Conservation (phyloP, 305 asterid species). For the Fraxinus dipetala region DNA sequence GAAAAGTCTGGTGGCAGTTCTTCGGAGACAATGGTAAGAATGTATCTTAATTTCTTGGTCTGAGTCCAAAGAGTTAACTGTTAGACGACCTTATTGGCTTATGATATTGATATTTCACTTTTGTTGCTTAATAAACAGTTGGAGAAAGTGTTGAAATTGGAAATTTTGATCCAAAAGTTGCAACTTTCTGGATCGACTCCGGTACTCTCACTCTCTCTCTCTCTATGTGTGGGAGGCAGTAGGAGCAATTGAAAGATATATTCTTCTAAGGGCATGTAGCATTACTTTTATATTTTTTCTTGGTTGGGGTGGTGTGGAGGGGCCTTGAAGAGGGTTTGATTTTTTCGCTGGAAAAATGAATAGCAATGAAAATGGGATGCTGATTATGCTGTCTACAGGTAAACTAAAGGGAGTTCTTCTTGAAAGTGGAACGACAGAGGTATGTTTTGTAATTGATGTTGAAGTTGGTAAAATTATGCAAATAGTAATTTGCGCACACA, state of each 20-base stretch:
- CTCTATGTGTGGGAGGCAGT: neutral
- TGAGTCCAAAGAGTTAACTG: neutral
- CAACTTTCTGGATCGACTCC: slow-evolving; percentile 90
- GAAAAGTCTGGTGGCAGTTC: slow-evolving; percentile 99
- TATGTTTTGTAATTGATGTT: slow-evolving; percentile 17
- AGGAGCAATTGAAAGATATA: neutral
- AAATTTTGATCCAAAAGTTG: slow-evolving; percentile 83
- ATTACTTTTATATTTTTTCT: neutral
- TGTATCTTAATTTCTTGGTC: neutral
- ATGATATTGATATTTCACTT: slow-evolving; percentile 21
- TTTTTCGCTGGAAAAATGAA: neutral
- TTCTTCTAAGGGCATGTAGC: neutral
- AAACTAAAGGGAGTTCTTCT: slow-evolving; percentile 81
- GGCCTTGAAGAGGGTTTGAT: neutral
- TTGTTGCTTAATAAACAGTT: slow-evolving; percentile 44
- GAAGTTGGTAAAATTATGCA: neutral
- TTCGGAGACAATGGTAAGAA: slow-evolving; percentile 83
- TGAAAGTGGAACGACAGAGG: slow-evolving; percentile 93
- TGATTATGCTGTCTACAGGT: slow-evolving; percentile 45
- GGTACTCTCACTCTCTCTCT: slow-evolving; percentile 37
- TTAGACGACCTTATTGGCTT: neutral
- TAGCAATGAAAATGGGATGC: neutral
- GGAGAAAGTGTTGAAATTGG: slow-evolving; percentile 88
- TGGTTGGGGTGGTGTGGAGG: neutral
- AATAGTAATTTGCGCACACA: neutral